A percentile compares a stretch with the other conserved stretches of the same genome.
phyloP scores from a whole-genome alignment of 2,329 filamentous ascomycete genomes.

The Clarireedia hainanense region DNA sequence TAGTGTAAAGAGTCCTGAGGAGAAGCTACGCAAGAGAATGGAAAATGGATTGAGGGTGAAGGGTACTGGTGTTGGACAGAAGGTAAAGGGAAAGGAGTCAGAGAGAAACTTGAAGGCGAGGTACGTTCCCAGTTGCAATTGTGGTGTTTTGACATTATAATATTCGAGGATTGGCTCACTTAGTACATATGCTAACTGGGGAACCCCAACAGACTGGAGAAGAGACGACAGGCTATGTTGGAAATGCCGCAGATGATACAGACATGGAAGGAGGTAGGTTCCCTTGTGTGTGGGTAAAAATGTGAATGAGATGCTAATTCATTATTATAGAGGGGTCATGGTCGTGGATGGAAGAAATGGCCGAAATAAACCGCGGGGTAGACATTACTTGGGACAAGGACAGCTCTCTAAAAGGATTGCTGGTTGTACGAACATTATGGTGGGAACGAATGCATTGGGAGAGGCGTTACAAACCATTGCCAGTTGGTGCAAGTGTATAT shows the following conservation, averaged over 20 bases:
- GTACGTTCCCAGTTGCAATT: conserved; percentile 37
- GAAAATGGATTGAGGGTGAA: conserved; percentile 78
- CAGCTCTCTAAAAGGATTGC: conserved; percentile 1
- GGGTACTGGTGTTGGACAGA: conserved; percentile 86
- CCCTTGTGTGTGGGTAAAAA: background rate
- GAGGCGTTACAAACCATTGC: conserved; percentile 14
- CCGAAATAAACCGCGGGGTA: conserved; percentile 39
- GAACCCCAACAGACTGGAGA: conserved; percentile 59
- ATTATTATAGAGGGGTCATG: conserved; percentile 53
- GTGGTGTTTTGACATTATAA: conserved; percentile 18
- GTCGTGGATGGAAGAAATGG: conserved; percentile 68
- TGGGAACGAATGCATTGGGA: conserved; percentile 15
- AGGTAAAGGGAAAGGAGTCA: conserved; percentile 91
- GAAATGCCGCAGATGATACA: conserved; percentile 89
- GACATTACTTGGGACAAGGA: background rate
- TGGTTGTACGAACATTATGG: conserved; percentile 21
- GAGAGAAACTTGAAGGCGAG: conserved; percentile 77
- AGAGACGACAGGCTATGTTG: conserved; percentile 85
- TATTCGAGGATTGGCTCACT: background rate
- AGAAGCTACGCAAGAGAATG: conserved; percentile 61
- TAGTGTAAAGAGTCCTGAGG: conserved; percentile 67
- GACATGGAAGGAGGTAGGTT: conserved; percentile 81
- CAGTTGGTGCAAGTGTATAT: conserved; percentile 12
- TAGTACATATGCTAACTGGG: conserved; percentile 11
- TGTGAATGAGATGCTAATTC: conserved; percentile 29